A percentile compares a stretch with the other conserved stretches of the same genome.
Conservation (phyloP, 2,329 filamentous ascomycete species). For the Ascochyta koolunga region DNA sequence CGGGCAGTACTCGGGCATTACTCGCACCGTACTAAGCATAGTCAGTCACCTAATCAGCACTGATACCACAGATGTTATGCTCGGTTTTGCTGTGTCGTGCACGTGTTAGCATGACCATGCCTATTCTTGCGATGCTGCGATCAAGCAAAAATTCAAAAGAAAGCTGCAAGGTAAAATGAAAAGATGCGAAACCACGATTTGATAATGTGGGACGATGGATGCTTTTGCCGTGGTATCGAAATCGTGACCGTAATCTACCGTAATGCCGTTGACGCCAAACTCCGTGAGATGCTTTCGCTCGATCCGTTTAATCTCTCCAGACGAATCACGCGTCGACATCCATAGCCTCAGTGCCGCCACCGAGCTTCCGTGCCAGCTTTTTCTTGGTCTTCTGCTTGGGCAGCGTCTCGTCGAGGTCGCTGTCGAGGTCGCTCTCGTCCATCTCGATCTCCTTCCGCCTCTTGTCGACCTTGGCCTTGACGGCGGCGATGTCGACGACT, state of each 20-base stretch:
- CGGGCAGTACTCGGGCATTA: conserved; percentile 42
- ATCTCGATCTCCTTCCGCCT: conserved; percentile 70
- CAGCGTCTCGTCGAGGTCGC: conserved; percentile 43
- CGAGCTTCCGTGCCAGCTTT: conserved; percentile 55
- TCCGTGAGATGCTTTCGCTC: conserved; percentile 23
- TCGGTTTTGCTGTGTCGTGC: neutral
- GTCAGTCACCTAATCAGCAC: conserved; percentile 48
- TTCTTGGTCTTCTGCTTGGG: conserved; percentile 53
- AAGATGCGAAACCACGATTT: neutral
- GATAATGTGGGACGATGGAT: conserved; percentile 15
- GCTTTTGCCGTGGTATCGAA: conserved; percentile 39
- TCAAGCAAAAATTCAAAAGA: too few species aligned
- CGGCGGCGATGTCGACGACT: conserved; percentile 52
- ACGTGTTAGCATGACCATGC: conserved; percentile 3
- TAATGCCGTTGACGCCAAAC: conserved; percentile 31
- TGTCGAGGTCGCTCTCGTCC: conserved; percentile 54
- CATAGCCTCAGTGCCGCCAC: conserved; percentile 55
- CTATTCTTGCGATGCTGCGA: neutral
- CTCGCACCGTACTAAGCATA: conserved; percentile 46
- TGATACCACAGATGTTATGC: too few species aligned
- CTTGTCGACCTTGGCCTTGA: conserved; percentile 58
- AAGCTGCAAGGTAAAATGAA: neutral
- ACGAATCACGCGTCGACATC: conserved; percentile 50
- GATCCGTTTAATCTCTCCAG: neutral
- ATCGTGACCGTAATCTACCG: conserved; percentile 30